These are phyloP conservation scores for Daldinia sp. DNA, from an alignment of 2,329 filamentous ascomycete genomes.

Conservation along the genomic window DNA sequence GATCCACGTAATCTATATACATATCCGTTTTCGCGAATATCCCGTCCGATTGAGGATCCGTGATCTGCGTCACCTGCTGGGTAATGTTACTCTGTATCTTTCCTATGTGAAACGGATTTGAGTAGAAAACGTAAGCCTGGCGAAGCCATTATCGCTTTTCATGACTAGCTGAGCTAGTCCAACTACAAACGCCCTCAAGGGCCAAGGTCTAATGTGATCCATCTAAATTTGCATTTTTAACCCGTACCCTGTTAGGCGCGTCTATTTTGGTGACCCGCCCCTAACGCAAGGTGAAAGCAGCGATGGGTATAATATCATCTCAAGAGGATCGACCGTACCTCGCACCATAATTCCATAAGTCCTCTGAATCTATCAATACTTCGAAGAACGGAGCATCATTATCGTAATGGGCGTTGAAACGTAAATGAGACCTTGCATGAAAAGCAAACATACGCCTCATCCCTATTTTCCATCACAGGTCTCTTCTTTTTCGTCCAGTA, in stretches of 20 bases:
- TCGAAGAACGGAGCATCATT: neutral
- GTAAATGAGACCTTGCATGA: neutral
- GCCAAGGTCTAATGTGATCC: slow-evolving; percentile 2
- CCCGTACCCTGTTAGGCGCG: neutral
- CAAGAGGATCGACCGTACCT: slow-evolving; percentile 18
- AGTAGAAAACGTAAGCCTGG: neutral
- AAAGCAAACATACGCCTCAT: slow-evolving; percentile 22
- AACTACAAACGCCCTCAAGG: slow-evolving; percentile 10
- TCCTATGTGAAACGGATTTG: slow-evolving; percentile 2
- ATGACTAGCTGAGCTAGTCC: slow-evolving; percentile 1
- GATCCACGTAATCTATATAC: neutral
- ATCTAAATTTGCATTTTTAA: slow-evolving; percentile 6
- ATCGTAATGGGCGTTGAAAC: neutral
- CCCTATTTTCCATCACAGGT: neutral
- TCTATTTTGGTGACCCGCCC: neutral
- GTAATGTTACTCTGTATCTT: neutral
- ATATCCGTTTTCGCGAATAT: neutral
- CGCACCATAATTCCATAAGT: slow-evolving; percentile 26
- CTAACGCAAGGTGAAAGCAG: neutral
- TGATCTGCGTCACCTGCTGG: too few species aligned
- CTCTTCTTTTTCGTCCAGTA: neutral
- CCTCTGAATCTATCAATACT: slow-evolving; percentile 10
- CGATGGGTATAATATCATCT: slow-evolving; percentile 4
- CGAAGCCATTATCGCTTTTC: neutral
- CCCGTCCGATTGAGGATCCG: neutral